Base-by-base conservation (phyloP, 192 early-diverging fungal species). In the Anaeromyces robustus region DNA sequence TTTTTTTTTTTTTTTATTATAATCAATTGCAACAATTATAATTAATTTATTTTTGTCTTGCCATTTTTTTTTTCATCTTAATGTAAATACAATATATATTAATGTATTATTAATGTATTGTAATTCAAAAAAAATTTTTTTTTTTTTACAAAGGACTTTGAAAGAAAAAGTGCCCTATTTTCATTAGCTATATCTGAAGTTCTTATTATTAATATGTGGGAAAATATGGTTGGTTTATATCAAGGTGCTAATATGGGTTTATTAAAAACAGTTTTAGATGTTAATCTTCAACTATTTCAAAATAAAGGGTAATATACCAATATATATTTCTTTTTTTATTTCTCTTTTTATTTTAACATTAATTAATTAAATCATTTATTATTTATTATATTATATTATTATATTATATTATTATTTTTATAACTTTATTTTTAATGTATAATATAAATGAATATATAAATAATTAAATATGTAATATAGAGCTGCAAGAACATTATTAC, bases 171-270 rank as follows among this genome's bases (percentile, higher is more conserved):
- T 81, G 97, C 98, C 29, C 87, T 99, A 52, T 99, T 99, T 84
- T 97, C 97, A 22, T 88, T 99, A 82, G 96, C 98, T 0, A 95
- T 95, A 12, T 87, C 93, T 12, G 96, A 98, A 85, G 97, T 98
- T 32, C 89, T 99, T 77, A 92, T 99, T 59, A 91, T 99, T 79
- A 99, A 99, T 86, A 91, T 99, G 88, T 99, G 96, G 95, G 98
- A 99, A 83, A 92, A 96, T 85, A 93, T 92, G 84, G 96, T 99
- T 30, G 98, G 97, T 30, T 87, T 99, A 30, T 99, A 99, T 88
- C 94, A 98, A 84, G 96, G 98, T 29, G 97, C 98, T 30, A 99
- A 99, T 82, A 96, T 99, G 95, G 96, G 95, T 29, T 86, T 99
- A 39, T 87, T 99, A 28, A 98, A 98, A 86, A 98, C 96, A 12